Evolutionary conservation across 768 basidiomycete genomes (phyloP).

Genomic region (Panus rudis): DNA sequence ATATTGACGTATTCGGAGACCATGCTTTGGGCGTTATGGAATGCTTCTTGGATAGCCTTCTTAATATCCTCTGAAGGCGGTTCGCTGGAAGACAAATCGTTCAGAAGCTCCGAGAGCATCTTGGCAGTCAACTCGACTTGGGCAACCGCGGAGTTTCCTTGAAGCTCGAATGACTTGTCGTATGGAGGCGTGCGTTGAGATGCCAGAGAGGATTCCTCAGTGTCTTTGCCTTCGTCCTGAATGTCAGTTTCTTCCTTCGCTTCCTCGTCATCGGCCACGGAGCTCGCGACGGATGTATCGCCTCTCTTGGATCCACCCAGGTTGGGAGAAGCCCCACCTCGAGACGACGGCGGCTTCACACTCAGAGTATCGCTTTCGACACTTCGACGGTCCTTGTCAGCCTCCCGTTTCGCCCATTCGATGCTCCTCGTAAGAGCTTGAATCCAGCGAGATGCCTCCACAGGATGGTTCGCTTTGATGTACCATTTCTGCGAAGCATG

Average conservation of each 20-base stretch:
- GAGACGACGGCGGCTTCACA: constrained; percentile 11
- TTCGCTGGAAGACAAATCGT: constrained; percentile 10
- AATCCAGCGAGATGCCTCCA: constrained; percentile 85
- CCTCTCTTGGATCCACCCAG: constrained; percentile 5
- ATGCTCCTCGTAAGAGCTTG: constrained; percentile 68
- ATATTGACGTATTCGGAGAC: constrained; percentile 65
- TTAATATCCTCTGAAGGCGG: constrained; percentile 14
- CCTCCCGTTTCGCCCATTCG: constrained; percentile 55
- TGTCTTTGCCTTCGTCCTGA: constrained; percentile 24
- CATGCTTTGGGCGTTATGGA: constrained; percentile 49
- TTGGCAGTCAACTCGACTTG: constrained; percentile 75
- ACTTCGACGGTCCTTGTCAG: constrained; percentile 30
- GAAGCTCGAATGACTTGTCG: constrained; percentile 50
- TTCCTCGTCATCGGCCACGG: constrained; percentile 18
- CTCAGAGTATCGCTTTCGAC: constrained; percentile 39
- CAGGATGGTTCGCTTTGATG: constrained; percentile 79
- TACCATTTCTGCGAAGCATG: constrained; percentile 66
- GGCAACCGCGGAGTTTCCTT: constrained; percentile 60
- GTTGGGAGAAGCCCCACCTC: constrained; percentile 3
- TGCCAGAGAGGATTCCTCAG: constrained; percentile 39
- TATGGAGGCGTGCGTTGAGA: constrained; percentile 47
- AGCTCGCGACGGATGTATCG: constrained; percentile 17
- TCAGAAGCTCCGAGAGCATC: constrained; percentile 43
- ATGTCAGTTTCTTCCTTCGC: constrained; percentile 22
- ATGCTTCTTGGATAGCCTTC: constrained; percentile 33